Evolutionary conservation across 805 yeast species (phyloP).

Genomic region (Helenozyma rhizophorensis): DNA sequence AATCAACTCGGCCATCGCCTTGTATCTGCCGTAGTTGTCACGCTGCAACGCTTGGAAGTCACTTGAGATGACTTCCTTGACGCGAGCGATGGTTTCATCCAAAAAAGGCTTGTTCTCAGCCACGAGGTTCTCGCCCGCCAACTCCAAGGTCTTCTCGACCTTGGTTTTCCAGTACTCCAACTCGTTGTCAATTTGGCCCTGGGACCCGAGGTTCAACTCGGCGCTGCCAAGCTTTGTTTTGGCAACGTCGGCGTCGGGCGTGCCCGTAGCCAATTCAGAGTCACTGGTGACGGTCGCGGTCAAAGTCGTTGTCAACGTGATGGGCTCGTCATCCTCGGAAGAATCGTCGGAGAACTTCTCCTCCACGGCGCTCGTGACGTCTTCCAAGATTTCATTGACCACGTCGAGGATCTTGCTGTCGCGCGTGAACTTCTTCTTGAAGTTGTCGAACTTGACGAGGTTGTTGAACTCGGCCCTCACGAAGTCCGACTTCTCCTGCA

Average conservation of each 20-base stretch:
- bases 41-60: conserved; percentile 26
- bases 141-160: conserved; percentile 29
- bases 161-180: conserved; percentile 29
- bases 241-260: no score
- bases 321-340: conserved; percentile 11
- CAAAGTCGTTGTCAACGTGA: conserved; percentile 10
- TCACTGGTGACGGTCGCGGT: conserved; percentile 3
- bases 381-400: conserved; percentile 6
- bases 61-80: conserved; percentile 22
- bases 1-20: conserved; percentile 27
- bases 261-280: background rate
- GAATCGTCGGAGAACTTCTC: background rate
- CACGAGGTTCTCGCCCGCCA: conserved; percentile 30
- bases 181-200: conserved; percentile 26
- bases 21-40: conserved; percentile 26
- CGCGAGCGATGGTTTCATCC: conserved; percentile 18
- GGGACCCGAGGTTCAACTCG: conserved; percentile 1
- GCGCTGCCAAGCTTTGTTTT: no score
- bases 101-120: conserved; percentile 28
- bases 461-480: conserved; percentile 8
- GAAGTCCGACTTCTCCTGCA: conserved; percentile 13
- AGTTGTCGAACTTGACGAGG: conserved; percentile 4
- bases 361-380: conserved; percentile 2
- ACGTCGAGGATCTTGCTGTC: conserved; percentile 4
- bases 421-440: conserved; percentile 1